Evolutionary conservation across 2,329 filamentous ascomycete genomes (phyloP), one percentile per base, ranked within the genome.

Genomic region (Shiraia bambusicola): DNA sequence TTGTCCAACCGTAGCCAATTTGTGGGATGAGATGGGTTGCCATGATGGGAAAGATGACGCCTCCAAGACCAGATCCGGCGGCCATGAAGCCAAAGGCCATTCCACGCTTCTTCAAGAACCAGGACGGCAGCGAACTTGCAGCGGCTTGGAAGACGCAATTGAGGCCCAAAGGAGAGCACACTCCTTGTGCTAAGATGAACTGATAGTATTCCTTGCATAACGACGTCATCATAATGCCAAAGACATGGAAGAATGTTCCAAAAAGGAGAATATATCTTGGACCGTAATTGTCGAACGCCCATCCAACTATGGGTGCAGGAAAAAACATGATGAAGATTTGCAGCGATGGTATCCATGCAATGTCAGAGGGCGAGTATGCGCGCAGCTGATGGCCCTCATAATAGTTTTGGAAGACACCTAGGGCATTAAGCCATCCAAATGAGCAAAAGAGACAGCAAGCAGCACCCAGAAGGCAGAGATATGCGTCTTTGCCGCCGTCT

Each of bases 141-240:
- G 71, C 72, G 34, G 73, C 75, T 61, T 79, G 78, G 41, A 80
- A 67, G 79, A 25, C 79, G 77, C 27, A 81, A 69, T 37, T 83
- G 34, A 75, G 66, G 17, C 71, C 71, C 6, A 76, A 70, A 1
- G 77, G 77, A 31, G 77, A 69, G 29, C 76, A 70, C 14, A 75
- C 76, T 3, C 74, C 76, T 48, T 82, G 78, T 0, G 76, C 69
- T 4, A 81, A 74, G 34, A 80, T 61, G 54, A 79, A 75, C 27
- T 80, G 77, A 48, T 75, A 80, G 57, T 78, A 80, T 40, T 77
- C 52, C 0, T 68, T 76, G 38, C 72, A 82, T 42, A 85, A 62
- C 6, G 73, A 77, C 0, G 78, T 72, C 80, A 84, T 83, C 79
- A 86, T 83, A 4, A 85, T 56, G 2, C 79, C 77, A 40, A 84